Evolutionary conservation across 805 yeast genomes (phyloP).

Genomic region (Torulaspora quercuum): DNA sequence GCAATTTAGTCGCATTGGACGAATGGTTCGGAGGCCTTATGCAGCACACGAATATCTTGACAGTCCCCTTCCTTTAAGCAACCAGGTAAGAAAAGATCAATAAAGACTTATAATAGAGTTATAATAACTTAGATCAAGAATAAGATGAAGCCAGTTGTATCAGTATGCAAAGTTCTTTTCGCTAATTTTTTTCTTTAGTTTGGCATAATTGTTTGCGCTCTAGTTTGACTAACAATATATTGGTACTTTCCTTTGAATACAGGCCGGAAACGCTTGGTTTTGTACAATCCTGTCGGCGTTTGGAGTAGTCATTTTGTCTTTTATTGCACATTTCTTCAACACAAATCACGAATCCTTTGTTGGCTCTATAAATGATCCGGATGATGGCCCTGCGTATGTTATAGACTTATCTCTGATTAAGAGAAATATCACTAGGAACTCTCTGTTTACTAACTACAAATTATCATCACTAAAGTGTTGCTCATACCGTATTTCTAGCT

Average conservation of each 20-base stretch:
- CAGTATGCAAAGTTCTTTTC: conserved; percentile 37
- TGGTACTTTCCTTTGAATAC: background rate
- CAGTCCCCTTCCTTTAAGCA: conserved; percentile 4
- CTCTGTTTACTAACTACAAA: conserved; percentile 12
- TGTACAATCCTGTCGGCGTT: conserved; percentile 91
- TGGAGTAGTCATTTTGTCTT: conserved; percentile 82
- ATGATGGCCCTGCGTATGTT: conserved; percentile 74
- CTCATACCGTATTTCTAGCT: conserved; percentile 85
- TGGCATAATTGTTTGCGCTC: background rate
- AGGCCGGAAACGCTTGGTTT: conserved; percentile 89
- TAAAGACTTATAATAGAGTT: too few relatives aligned
- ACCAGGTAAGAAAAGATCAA: too few relatives aligned
- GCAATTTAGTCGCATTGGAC: conserved; percentile 8
- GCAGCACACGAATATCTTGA: conserved; percentile 5
- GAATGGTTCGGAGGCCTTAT: conserved; percentile 4
- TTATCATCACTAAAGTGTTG: conserved; percentile 49
- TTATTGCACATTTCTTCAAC: conserved; percentile 78
- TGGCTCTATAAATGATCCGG: conserved; percentile 89
- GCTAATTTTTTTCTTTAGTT: background rate
- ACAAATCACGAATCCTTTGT: conserved; percentile 84
- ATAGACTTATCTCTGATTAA: background rate
- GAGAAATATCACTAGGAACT: conserved; percentile 2
- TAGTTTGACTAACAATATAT: conserved; percentile 6
- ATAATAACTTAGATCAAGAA: too few relatives aligned
- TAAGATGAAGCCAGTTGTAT: conserved; percentile 48